Percentiles rank a stretch among this genome's conserved stretches.
These are phyloP conservation scores for Cryptococcus floricola DNA, from an alignment of 1,284 basidiomycete genomes.

Conservation along the genomic window DNA sequence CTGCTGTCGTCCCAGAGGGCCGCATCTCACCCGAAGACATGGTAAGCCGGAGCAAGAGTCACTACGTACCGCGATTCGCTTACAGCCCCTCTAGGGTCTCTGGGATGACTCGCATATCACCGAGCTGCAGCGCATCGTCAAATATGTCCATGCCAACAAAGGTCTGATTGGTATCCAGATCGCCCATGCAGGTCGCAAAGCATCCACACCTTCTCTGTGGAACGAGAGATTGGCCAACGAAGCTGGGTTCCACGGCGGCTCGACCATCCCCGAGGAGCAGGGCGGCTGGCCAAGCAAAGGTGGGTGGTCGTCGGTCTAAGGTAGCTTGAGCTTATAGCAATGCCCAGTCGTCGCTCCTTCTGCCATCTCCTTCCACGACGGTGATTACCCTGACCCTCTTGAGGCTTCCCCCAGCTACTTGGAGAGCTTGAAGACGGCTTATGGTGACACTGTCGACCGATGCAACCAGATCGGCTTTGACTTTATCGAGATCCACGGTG, in stretches of 20 bases:
- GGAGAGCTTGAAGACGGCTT: constrained; percentile 61
- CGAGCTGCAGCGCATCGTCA: constrained; percentile 64
- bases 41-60: constrained; percentile 12
- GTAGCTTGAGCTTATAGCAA: constrained; percentile 5
- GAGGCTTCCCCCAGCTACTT: constrained; percentile 60
- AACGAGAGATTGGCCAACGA: constrained; percentile 41
- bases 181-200: constrained; percentile 72
- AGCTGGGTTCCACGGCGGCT: constrained; percentile 39
- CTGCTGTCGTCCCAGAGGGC: constrained; percentile 70
- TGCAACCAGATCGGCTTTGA: constrained; percentile 66
- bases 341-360: constrained; percentile 54
- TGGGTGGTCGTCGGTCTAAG: constrained; percentile 42
- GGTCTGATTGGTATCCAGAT: constrained; percentile 71
- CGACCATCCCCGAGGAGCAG: constrained; percentile 50
- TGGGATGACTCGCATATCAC: constrained; percentile 72
- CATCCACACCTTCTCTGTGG: constrained; percentile 62
- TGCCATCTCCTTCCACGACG: constrained; percentile 55
- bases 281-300: constrained; percentile 70
- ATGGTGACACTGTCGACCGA: constrained; percentile 57
- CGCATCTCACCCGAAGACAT: constrained; percentile 55
- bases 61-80: neutral
- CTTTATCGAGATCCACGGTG: constrained; percentile 73
- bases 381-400: constrained; percentile 55
- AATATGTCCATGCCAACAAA: constrained; percentile 69
- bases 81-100: constrained; percentile 53